Evolutionary conservation across 192 early-diverging fungal species (phyloP).

Genomic region (Coemansia brasiliensis): DNA sequence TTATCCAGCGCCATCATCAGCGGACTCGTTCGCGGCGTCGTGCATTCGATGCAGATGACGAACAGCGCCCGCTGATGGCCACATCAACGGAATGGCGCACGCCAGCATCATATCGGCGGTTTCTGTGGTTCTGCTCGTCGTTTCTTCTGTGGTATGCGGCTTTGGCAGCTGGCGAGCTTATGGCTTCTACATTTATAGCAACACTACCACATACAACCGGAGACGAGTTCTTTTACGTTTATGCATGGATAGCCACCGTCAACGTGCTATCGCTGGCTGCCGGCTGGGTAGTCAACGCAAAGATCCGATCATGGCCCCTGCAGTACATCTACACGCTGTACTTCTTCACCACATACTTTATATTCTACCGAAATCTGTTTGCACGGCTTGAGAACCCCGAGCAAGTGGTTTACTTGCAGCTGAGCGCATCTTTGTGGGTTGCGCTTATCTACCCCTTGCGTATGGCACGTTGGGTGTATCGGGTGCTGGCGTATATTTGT

Average conservation of each 20-base stretch:
- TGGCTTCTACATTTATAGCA: conserved; percentile 63
- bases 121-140: conserved; percentile 74
- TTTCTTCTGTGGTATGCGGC: conserved; percentile 69
- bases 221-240: conserved; percentile 70
- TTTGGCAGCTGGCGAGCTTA: conserved; percentile 67
- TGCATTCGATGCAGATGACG: conserved; percentile 4
- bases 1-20: conserved; percentile 51
- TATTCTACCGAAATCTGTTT: conserved; percentile 79
- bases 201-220: conserved; percentile 59
- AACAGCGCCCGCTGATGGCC: conserved; percentile 61
- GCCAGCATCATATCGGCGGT: conserved; percentile 70
- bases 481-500: conserved; percentile 43
- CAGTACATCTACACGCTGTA: conserved; percentile 72
- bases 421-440: conserved; percentile 72
- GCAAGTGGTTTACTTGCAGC: conserved; percentile 66
- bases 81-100: conserved; percentile 58
- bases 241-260: conserved; percentile 70
- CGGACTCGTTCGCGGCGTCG: conserved; percentile 34
- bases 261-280: conserved; percentile 67
- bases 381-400: conserved; percentile 67
- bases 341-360: conserved; percentile 80
- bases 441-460: conserved; percentile 72
- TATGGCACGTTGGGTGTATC: conserved; percentile 64
- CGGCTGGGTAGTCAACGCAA: conserved; percentile 64
- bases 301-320: conserved; percentile 67